phyloP scores from a whole-genome alignment of 352 stramenopile genomes.

The Globisporangium parvum region DNA sequence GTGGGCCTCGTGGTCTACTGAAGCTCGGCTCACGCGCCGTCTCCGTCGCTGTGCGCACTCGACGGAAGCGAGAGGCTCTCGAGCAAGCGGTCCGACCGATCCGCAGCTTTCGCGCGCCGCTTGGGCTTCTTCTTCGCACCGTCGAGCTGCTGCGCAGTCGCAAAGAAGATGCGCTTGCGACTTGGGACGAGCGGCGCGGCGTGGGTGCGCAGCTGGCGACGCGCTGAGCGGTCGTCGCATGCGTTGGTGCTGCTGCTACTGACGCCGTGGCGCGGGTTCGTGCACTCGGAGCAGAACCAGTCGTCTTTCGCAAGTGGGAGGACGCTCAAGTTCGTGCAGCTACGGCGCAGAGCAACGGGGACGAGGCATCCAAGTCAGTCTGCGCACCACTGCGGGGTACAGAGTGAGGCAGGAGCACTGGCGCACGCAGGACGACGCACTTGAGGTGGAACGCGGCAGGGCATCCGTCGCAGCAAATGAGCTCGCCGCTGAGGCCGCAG shows the following conservation, averaged over 20 bases:
- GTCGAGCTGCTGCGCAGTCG: constrained; percentile 17
- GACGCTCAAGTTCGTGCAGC: constrained; percentile 63
- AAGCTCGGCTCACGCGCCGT: background rate
- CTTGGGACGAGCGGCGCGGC: constrained; percentile 36
- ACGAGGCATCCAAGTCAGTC: background rate
- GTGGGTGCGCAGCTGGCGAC: constrained; percentile 43
- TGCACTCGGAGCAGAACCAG: constrained; percentile 72
- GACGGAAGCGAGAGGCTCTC: constrained; percentile 52
- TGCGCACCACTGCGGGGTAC: background rate
- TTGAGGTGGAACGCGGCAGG: constrained; percentile 58
- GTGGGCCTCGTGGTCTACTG: background rate
- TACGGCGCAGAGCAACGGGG: background rate
- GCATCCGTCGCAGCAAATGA: constrained; percentile 81
- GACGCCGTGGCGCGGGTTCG: constrained; percentile 21
- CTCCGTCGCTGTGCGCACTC: constrained; percentile 25
- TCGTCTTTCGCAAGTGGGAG: constrained; percentile 41
- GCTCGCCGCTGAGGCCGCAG: constrained; percentile 57
- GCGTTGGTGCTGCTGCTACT: constrained; percentile 14
- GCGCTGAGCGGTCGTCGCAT: constrained; percentile 15
- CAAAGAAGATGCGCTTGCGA: constrained; percentile 60
- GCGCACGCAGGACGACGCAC: background rate
- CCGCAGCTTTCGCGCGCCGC: constrained; percentile 41
- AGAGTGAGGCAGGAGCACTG: background rate
- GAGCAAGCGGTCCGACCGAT: constrained; percentile 55
- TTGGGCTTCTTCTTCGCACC: constrained; percentile 39